phyloP scores from a whole-genome alignment of 2,329 filamentous ascomycete species.

The Fusarium sp. region DNA sequence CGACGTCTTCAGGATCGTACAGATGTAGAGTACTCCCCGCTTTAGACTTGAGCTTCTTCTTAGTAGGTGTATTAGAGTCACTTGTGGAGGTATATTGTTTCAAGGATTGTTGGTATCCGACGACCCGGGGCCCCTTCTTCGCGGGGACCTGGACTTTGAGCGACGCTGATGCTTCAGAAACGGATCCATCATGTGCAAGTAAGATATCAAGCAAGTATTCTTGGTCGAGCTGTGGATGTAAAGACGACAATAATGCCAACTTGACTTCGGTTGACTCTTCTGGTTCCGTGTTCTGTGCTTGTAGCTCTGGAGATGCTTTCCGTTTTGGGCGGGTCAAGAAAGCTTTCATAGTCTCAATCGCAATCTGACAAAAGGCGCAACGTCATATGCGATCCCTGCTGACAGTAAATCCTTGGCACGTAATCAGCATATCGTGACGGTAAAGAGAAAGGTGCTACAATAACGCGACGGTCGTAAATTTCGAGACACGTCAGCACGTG shows the following conservation, averaged over 20 bases:
- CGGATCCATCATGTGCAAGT: constrained; percentile 80
- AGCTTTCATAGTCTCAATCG: constrained; percentile 62
- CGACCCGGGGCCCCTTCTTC: constrained; percentile 52
- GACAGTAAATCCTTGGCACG: background rate
- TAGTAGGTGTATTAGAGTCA: constrained; percentile 44
- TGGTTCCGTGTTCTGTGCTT: constrained; percentile 52
- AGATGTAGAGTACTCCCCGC: constrained; percentile 87
- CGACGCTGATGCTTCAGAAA: constrained; percentile 71
- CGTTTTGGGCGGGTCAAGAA: constrained; percentile 68
- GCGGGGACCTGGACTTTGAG: constrained; percentile 54
- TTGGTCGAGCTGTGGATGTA: constrained; percentile 74
- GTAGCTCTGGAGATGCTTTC: constrained; percentile 52
- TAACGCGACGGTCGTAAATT: constrained; percentile 2
- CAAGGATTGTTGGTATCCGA: constrained; percentile 73
- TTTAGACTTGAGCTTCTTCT: constrained; percentile 70
- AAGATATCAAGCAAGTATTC: constrained; percentile 81
- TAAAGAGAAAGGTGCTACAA: background rate
- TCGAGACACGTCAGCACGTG: constrained; percentile 47
- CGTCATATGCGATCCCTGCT: background rate
- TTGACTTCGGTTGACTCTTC: constrained; percentile 92
- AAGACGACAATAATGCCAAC: constrained; percentile 82
- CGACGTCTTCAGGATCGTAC: constrained; percentile 84
- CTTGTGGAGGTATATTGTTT: constrained; percentile 58
- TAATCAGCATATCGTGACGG: background rate
- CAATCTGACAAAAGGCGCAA: background rate